Conservation (phyloP, 2,329 filamentous ascomycete genomes). For the Niveomyces coronatus region DNA sequence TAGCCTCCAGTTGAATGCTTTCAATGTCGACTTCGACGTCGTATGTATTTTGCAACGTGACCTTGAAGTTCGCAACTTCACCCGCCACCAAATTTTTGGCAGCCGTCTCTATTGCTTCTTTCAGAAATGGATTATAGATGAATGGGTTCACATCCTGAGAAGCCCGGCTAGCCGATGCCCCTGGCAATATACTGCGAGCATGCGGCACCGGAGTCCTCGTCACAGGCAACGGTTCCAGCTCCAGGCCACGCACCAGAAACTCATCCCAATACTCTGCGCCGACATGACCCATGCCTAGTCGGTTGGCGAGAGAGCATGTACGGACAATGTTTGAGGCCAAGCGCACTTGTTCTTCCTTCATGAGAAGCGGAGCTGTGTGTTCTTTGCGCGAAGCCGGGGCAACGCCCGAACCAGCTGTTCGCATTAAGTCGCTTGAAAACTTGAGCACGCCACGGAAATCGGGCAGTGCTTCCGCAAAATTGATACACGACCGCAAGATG, state of each 20-base stretch:
- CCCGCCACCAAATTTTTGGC: slow-evolving; percentile 67
- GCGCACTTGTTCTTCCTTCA: slow-evolving; percentile 73
- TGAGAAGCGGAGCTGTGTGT: slow-evolving; percentile 59
- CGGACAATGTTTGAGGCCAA: slow-evolving; percentile 79
- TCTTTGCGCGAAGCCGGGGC: slow-evolving; percentile 61
- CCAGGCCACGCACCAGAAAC: slow-evolving; percentile 72
- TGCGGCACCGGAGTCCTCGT: slow-evolving; percentile 58
- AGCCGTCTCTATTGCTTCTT: slow-evolving; percentile 48
- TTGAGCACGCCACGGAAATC: slow-evolving; percentile 85
- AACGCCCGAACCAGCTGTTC: slow-evolving; percentile 70
- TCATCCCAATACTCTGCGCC: slow-evolving; percentile 94
- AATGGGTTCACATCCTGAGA: slow-evolving; percentile 70
- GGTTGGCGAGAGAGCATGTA: slow-evolving; percentile 66
- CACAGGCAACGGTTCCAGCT: slow-evolving; percentile 52
- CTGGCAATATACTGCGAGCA: slow-evolving; percentile 42
- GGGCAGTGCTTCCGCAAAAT: slow-evolving; percentile 85
- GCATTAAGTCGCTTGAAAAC: slow-evolving; percentile 75
- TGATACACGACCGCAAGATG: slow-evolving; percentile 79
- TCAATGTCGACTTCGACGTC: slow-evolving; percentile 90
- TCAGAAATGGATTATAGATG: slow-evolving; percentile 88
- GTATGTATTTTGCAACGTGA: slow-evolving; percentile 88
- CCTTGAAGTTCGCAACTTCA: slow-evolving; percentile 65
- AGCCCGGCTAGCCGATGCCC: slow-evolving; percentile 36
- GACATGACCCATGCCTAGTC: slow-evolving; percentile 59
- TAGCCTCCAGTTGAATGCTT: slow-evolving; percentile 61